Evolutionary conservation across 2,329 filamentous ascomycete species (phyloP), one percentile per base, ranked within the genome.

Genomic region (Botrytis cinerea): DNA sequence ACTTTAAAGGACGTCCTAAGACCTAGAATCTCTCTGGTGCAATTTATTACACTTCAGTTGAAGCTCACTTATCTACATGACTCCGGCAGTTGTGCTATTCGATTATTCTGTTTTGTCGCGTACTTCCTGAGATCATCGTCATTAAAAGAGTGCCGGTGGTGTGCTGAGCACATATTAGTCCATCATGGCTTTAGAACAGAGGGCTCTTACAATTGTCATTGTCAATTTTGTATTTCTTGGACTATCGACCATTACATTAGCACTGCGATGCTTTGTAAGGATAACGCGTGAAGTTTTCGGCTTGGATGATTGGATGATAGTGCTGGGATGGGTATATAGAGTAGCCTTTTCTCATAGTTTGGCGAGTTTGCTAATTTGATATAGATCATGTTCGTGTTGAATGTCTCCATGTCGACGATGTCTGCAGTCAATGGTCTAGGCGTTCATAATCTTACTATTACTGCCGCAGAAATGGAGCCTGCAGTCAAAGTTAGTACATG

Each of bases 171-270:
- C 22, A 10, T 18, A 54, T 51, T 25, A 38, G 18, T n/a, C 45
- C 35, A 51, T 10, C 22, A 72, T 72, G 70, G 46, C 35, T 43
- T n/a, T 72, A 4, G 70, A 43, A 25, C 18, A 72, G 14, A 66
- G 60, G n/a, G 60, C 60, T 25, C n/a, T 72, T 12, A 51, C 59
- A 9, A 66, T 66, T 35, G 60, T 66, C 18, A 64, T 66, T 18
- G 46, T 72, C 45, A 72, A 72, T 32, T 66, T 72, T 54, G 43
- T 72, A 7, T 72, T 72, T 25, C n/a, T 72, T 18, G 60, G 46
- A 5, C 32, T 59, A 28, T 45, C 70, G 10, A 66, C 70, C 0
- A 59, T 72, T 32, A 51, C 62, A 22, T 72, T 72, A 40, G 59
- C 46, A 51, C n/a, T 54, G 25, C 46, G 46, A 54, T 43, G 32